phyloP scores from a whole-genome alignment of 148 eudicot species.

The Agrostemma githago region DNA sequence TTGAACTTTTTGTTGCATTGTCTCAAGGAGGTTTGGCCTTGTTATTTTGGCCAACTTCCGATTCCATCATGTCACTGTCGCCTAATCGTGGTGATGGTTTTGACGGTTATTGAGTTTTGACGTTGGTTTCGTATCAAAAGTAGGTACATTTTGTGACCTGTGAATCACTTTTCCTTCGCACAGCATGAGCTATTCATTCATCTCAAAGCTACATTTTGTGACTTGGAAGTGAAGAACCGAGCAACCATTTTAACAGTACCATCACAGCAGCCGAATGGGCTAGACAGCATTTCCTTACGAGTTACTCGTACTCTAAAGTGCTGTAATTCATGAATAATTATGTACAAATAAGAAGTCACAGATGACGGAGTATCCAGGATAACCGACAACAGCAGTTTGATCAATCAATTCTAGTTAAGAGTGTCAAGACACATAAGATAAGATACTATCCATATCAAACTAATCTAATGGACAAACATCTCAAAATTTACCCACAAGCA shows the following conservation, averaged over 20 bases:
- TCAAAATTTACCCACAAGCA: constrained; percentile 29
- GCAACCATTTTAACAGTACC: no score
- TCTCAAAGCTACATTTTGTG: no score
- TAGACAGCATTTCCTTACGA: no score
- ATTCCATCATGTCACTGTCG: neutral
- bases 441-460: constrained; percentile 20
- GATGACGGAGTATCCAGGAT: neutral
- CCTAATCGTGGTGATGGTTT: neutral
- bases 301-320: no score
- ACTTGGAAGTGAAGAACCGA: no score
- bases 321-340: neutral
- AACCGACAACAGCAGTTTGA: constrained; percentile 7
- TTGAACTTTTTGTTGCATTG: neutral
- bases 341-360: neutral
- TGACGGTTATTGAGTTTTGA: no score
- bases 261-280: no score
- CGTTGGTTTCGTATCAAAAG: no score
- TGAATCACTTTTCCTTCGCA: no score
- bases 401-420: constrained; percentile 2
- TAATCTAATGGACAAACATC: constrained; percentile 4
- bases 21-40: neutral
- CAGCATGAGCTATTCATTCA: no score
- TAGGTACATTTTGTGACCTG: no score
- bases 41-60: neutral
- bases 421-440: constrained; percentile 15